These are phyloP conservation scores for Rhodotorula sp. DNA, from an alignment of 1,284 basidiomycete species.

Conservation along the genomic window DNA sequence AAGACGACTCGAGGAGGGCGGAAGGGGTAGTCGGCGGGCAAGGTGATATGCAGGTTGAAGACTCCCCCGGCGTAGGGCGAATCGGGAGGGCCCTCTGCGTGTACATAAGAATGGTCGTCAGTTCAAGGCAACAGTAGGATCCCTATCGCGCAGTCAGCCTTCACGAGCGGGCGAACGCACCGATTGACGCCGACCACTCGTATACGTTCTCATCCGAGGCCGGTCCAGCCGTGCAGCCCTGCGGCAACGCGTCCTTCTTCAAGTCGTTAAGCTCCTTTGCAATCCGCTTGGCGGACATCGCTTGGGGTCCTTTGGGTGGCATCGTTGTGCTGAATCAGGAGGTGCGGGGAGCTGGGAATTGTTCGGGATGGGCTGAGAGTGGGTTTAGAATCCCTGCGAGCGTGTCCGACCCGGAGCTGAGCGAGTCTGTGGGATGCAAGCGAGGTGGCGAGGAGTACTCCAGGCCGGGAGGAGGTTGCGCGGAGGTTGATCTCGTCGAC, in stretches of 20 bases:
- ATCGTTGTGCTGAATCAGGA: background rate
- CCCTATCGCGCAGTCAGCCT: background rate
- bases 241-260: conserved; percentile 60
- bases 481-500: no score
- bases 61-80: conserved; percentile 84
- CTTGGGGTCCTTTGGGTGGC: conserved; percentile 14
- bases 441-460: no score
- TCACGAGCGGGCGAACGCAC: conserved; percentile 57
- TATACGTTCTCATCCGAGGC: conserved; percentile 60
- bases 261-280: conserved; percentile 81
- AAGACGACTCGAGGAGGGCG: conserved; percentile 99
- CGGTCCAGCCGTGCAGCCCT: conserved; percentile 51
- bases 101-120: background rate
- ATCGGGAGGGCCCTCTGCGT: conserved; percentile 54
- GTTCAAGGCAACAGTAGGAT: no score
- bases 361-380: background rate
- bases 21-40: conserved; percentile 83
- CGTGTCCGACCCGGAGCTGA: no score
- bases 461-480: no score
- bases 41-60: conserved; percentile 69
- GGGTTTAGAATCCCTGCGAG: no score
- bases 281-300: conserved; percentile 78
- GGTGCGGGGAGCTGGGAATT: background rate
- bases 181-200: conserved; percentile 68
- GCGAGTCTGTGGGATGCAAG: no score